Base-by-base conservation (phyloP, 169 alveolate species). In the Eimeria praecox region DNA sequence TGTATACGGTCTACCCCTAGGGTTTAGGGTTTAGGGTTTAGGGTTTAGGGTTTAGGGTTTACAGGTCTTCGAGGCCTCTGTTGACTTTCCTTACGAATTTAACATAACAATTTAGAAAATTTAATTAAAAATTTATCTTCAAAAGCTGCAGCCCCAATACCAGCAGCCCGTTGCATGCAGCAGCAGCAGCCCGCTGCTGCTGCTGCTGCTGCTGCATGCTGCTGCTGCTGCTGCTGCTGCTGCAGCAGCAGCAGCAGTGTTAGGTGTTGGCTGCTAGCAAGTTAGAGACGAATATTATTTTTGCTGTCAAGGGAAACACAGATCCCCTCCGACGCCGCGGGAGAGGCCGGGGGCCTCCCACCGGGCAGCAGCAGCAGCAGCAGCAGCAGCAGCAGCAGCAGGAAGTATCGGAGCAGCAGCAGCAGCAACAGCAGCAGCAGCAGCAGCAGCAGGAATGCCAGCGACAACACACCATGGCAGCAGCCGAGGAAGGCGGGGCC, bases 401-500 rank as follows among this genome's bases (percentile, higher is more conserved):
- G 46, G n/a, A 6, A 30, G 49, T 8, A 46, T 46, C 3, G 38
- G 16, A 73, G 83, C 83, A 8, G 83, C 42, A 38, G 83, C 83
- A 73, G 49, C 54, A 73, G 83, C 83, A 38, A 46, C 83, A 33
- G 38, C 42, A 73, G 83, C 83, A 8, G 83, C 42, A 38, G 83
- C 83, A 73, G 49, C 54, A 73, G 83, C 49, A 38, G 83, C 54
- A 30, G 83, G 83, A 38, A 73, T 73, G 83, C 83, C 46, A n/a
- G 83, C 83, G n/a, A 46, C 83, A 73, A 38, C 83, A n/a, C 83
- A 73, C 83, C 83, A 73, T 73, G 83, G 83, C 83, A 38, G 46
- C 35, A 73, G 83, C 83, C 83, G 49, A 73, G 8, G 49, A 20
- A 38, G 83, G 83, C 46, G 83, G 83, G n/a, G 30, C 49, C 49